Base-by-base conservation (phyloP, 805 yeast species). In the Candida vartiovaarae region DNA sequence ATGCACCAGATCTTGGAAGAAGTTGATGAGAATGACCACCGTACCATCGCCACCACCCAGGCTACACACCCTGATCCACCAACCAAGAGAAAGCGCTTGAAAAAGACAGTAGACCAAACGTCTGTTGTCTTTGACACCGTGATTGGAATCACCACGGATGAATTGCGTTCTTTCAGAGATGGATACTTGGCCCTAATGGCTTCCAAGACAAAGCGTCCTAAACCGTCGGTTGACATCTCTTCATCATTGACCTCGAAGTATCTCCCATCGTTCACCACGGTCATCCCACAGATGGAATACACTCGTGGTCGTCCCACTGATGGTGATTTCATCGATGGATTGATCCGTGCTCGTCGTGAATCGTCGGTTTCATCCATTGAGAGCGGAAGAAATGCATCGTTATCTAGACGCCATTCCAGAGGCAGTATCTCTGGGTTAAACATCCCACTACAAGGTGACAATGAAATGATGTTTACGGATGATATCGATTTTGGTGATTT, bases 241-340 rank as follows among this genome's bases (percentile, higher is more conserved):
- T 30, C 20, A 7, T 6, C 28, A 30, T 8, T 11, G 24, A 20
- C 26, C 25, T 10, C 11, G 8, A 30, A 40, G 2, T 15, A 23
- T 15, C 32, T 27, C 3, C 40, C 37, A 33, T 26, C 20, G 7
- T 6, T 24, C 28, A 4, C 32, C 24, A n/a, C 10, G 8, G 20
- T 24, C 31, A 37, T 31, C 20, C 33, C 23, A 11, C 31, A 20
- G n/a, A 27, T 32, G 24, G 45, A 43, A 24, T n/a, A 9, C 8
- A 27, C 29, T 5, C 45, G 52, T 29, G 55, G 53, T n/a, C 23
- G 24, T 8, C 34, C 36, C 8, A 42, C 49, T 28, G 49, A 48
- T 27, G 52, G 44, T 27, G 61, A 56, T 41, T 55, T 58, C 27
- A 51, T 58, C 33, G 55, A 58, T 41, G 50, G 52, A 3, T 35